Evolutionary conservation across 345 rosid species (phyloP), one percentile per base, ranked within the genome.

Genomic region (Ricinus communis): DNA sequence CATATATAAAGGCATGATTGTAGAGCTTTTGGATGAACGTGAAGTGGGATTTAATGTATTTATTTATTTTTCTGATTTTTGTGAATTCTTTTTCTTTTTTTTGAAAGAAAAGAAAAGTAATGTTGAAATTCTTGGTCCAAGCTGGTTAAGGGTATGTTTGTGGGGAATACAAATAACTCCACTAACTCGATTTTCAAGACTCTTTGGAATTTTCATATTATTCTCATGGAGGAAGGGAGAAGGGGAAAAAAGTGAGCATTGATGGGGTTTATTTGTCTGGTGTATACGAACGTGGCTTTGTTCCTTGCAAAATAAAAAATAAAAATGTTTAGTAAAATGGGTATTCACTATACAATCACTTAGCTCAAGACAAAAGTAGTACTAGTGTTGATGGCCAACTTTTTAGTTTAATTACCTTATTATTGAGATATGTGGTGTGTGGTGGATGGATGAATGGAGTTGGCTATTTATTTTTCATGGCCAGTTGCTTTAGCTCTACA

Each of bases 141-240:
- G 80, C 22, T 66, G 72, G 65, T 58, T 69, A 59, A 79, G 80
- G 83, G 90, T 87, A 84, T 81, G 90, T 84, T 82, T 78, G 88
- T 84, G 84, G 88, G 86, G 73, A 77, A 76, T 63, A 79, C 75
- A 84, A 83, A 75, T 28, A 78, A 80, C 74, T 83, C 90, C 89
- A 88, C 93, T 83, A 77, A 82, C 91, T 67, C 94, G 90, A 73
- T 64, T 84, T 73, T 84, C 94, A 45, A 87, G 86, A 88, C 80
- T 7, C 8, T 15, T 81, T 68, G 87, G 85, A 78, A 75, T 81
- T 81, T 76, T 82, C 88, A 79, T 71, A 80, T 70, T 80, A 75
- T 77, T 77, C 73, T 74, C 73, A 65, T 65, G 74, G 77, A 69
- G 45, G 54, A 51, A 60, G 70, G 54, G 12, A 41, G 65, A 67